Evolutionary conservation across 2,329 filamentous ascomycete genomes (phyloP).

Genomic region (Trichoderma sp.): DNA sequence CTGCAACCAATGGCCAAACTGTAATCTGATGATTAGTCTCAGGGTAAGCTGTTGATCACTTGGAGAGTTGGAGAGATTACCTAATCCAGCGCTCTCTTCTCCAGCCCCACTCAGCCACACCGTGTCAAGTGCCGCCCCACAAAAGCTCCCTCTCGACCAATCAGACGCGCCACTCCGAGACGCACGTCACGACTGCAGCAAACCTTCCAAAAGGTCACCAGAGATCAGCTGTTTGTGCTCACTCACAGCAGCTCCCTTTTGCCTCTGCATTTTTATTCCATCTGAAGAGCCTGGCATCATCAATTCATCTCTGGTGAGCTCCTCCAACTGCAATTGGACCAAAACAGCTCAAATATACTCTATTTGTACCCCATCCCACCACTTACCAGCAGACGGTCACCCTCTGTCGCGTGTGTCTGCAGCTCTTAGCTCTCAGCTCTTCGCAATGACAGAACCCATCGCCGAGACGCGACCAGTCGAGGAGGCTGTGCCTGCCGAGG

Average conservation of each 20-base stretch:
- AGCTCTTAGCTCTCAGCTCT: not conserved
- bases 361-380: not conserved
- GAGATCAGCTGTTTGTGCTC: constrained; percentile 12
- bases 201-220: not conserved
- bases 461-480: constrained; percentile 25
- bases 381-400: not conserved
- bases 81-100: not conserved
- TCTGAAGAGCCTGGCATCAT: not conserved
- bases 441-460: constrained; percentile 26
- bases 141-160: not conserved
- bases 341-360: not conserved
- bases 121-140: not conserved
- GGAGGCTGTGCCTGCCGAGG: constrained; percentile 30
- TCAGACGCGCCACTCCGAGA: constrained; percentile 1
- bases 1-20: not conserved
- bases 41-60: constrained; percentile 1
- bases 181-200: constrained; percentile 21
- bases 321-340: not conserved
- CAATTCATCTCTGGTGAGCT: constrained; percentile 1
- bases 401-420: constrained; percentile 1
- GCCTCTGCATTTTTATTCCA: not conserved
- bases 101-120: constrained; percentile 15
- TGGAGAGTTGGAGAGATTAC: not conserved
- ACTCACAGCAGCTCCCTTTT: not conserved
- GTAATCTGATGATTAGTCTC: not conserved